A percentile compares a stretch with the other conserved stretches of the same genome.
phyloP scores from a whole-genome alignment of 2,329 filamentous ascomycete species.

The Neurospora sp. region DNA sequence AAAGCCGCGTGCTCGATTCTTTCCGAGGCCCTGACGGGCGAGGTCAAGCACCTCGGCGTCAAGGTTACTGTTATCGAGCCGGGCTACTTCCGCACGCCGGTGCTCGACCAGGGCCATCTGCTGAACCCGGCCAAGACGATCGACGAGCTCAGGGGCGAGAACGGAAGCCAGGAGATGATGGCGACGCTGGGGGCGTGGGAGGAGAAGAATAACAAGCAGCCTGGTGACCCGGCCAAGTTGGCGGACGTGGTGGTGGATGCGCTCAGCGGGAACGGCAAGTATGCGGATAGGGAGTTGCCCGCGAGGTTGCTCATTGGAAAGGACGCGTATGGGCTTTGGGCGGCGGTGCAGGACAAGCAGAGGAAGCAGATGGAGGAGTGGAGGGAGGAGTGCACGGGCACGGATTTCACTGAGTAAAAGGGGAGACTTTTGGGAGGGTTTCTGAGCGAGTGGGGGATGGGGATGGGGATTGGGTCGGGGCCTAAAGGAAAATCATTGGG shows the following conservation, averaged over 20 bases:
- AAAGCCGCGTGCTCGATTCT: conserved; percentile 5
- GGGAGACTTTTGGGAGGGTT: background rate
- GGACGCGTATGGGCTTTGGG: background rate
- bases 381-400: background rate
- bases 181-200: background rate
- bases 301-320: background rate
- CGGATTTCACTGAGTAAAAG: background rate
- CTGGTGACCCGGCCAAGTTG: conserved; percentile 5
- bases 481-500: background rate
- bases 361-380: background rate
- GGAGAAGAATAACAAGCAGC: conserved; percentile 4
- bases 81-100: conserved; percentile 7
- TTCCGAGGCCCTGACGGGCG: conserved; percentile 1
- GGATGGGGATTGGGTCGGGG: background rate
- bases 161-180: conserved; percentile 3
- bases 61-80: conserved; percentile 7
- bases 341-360: background rate
- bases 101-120: conserved; percentile 6
- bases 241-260: background rate
- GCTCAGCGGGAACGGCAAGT: background rate
- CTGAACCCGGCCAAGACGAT: background rate
- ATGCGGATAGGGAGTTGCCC: background rate
- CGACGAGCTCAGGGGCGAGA: conserved; percentile 1
- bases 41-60: conserved; percentile 8
- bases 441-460: background rate